phyloP scores from a whole-genome alignment of 345 rosid genomes.

The Moricandia arvensis region DNA sequence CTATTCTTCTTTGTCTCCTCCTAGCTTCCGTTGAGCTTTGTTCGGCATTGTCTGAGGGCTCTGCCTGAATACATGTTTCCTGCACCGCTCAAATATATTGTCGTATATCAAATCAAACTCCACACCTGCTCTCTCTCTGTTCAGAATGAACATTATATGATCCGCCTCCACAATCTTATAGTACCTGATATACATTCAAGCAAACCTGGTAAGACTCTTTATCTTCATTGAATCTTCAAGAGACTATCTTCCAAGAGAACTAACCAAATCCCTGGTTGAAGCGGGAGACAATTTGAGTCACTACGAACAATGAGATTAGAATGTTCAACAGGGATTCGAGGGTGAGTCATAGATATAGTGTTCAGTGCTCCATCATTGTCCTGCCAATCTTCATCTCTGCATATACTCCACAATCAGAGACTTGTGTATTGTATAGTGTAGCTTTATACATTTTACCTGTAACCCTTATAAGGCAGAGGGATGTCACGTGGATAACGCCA shows the following conservation, averaged over 20 bases:
- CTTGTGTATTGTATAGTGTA: too few species aligned
- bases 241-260: conserved; percentile 29
- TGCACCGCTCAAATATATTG: conserved; percentile 84
- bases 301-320: conserved; percentile 47
- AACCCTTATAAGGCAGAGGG: conserved; percentile 82
- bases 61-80: conserved; percentile 77
- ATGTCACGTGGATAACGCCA: conserved; percentile 71
- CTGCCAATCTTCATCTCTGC: conserved; percentile 87
- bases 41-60: conserved; percentile 58
- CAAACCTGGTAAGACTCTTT: not conserved
- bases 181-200: conserved; percentile 56
- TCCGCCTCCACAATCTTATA: conserved; percentile 89
- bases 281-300: conserved; percentile 62
- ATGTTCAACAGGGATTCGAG: conserved; percentile 77
- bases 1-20: not conserved
- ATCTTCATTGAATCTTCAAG: not conserved
- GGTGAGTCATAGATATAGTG: conserved; percentile 93
- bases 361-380: conserved; percentile 97
- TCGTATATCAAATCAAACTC: conserved; percentile 86
- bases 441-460: conserved; percentile 30
- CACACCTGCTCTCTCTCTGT: conserved; percentile 89
- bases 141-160: conserved; percentile 74
- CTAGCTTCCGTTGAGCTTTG: conserved; percentile 29
- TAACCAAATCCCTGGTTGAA: conserved; percentile 89
- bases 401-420: too few species aligned